phyloP scores from a whole-genome alignment of 371 early-diverging fungal genomes.

The Rhizopus stolonifer region DNA sequence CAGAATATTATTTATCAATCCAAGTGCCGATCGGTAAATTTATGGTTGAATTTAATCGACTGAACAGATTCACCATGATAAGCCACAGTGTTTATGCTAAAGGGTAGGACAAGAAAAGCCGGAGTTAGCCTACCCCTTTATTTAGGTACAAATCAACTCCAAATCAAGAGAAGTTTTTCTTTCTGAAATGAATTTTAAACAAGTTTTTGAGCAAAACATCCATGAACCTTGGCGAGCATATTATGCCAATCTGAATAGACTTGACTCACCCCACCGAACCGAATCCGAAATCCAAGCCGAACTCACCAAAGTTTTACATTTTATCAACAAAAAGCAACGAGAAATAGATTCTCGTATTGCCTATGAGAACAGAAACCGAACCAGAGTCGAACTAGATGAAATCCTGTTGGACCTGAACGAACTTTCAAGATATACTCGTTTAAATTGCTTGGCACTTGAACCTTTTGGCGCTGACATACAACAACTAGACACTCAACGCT shows the following conservation, averaged over 20 bases:
- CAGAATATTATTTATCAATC: no score
- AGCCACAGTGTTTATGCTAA: not conserved
- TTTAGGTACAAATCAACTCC: not conserved
- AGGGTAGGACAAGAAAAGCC: not conserved
- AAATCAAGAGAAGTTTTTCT: conserved; percentile 3
- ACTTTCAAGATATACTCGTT: conserved; percentile 89
- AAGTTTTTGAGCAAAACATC: conserved; percentile 69
- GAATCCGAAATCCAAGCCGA: conserved; percentile 82
- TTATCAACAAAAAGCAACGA: conserved; percentile 69
- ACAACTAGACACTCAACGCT: conserved; percentile 45
- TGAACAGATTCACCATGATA: no score
- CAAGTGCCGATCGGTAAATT: no score
- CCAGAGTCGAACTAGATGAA: conserved; percentile 76
- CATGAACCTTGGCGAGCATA: conserved; percentile 85
- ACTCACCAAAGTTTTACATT: conserved; percentile 75
- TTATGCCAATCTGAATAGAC: conserved; percentile 85
- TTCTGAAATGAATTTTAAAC: conserved; percentile 79
- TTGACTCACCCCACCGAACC: conserved; percentile 74
- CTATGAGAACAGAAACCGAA: conserved; percentile 61
- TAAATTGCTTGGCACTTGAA: conserved; percentile 94
- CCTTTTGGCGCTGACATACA: conserved; percentile 54
- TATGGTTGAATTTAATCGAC: no score
- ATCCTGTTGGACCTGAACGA: conserved; percentile 87
- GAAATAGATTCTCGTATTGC: conserved; percentile 86
- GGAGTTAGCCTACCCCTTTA: not conserved